phyloP scores from a whole-genome alignment of 2,329 filamentous ascomycete genomes.

The Penicillium crustosum region DNA sequence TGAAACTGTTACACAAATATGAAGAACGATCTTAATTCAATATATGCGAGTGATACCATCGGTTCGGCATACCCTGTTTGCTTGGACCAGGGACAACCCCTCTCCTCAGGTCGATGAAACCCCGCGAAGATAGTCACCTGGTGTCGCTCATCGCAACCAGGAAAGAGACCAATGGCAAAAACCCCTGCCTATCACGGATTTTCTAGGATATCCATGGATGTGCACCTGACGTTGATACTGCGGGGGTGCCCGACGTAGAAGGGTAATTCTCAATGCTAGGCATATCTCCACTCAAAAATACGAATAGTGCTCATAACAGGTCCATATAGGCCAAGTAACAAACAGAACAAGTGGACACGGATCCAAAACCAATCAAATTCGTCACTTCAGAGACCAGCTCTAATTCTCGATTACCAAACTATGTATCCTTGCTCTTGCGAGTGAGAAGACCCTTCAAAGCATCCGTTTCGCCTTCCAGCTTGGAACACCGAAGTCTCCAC shows the following conservation, averaged over 20 bases:
- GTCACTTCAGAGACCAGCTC: constrained; percentile 13
- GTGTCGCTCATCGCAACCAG: neutral
- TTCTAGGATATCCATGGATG: neutral
- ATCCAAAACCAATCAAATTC: neutral
- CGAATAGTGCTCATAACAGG: neutral
- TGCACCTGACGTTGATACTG: neutral
- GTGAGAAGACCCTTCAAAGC: constrained; percentile 31
- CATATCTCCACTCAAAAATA: neutral
- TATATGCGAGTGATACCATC: neutral
- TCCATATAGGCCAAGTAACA: too few species aligned
- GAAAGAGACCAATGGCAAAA: neutral
- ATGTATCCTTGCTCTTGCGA: constrained; percentile 19
- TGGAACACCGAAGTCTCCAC: constrained; percentile 36
- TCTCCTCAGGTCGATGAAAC: neutral
- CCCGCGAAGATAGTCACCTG: neutral
- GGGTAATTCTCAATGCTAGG: neutral
- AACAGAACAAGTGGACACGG: neutral
- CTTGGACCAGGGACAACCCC: neutral
- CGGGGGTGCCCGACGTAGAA: neutral
- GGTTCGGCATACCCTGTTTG: neutral
- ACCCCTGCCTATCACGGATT: neutral
- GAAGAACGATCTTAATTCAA: neutral
- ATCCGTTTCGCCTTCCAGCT: constrained; percentile 39
- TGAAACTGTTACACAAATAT: neutral
- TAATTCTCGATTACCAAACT: neutral